Base-by-base conservation (phyloP, 2,329 filamentous ascomycete genomes). In the Pestalotiopsis sp. region DNA sequence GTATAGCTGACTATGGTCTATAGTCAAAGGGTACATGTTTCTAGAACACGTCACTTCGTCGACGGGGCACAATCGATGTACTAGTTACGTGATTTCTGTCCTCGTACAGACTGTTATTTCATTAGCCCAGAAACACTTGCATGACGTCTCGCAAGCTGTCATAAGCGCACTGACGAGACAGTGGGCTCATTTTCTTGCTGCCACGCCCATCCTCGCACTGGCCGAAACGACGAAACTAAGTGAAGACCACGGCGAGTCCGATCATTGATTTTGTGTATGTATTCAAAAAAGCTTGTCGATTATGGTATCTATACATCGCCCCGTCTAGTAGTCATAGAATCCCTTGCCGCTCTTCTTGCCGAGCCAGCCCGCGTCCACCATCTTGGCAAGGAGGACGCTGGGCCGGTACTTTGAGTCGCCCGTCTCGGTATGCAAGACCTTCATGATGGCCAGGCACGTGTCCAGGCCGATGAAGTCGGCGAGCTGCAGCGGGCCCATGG, bases 391-490 rank as follows among this genome's bases (percentile, higher is more conserved):
- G 73, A 98, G 82, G 25, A 97, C 93, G 62, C 93, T 92, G 2
- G 96, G 95, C 60, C 96, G 87, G 80, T 99, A 99, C 83, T 99
- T 99, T 71, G 92, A 95, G 80, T 99, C 96, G 7, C 95, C 95
- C 2, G 95, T 96, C 84, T 98, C 95, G 69, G 89, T 86, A 78
- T 98, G 90, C 76, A 99, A 81, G 4, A 98, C 96, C 81, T 93
- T 94, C 96, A 99, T 99, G 77, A 99, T 99, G 25, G 95, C 91
- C 71, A 98, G 84, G 78, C 96, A 99, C 0, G 96, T 99, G 79
- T 99, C 96, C 59, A 99, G 86, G 7, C 96, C 96, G 76, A 99
- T 98, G 77, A 99, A 99, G 81, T 99, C 96, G 2, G 96, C 96
- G 75, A 99, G 83, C 76, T 94, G 91, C 73, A 99, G 85, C 11